Conservation (phyloP, 2,329 filamentous ascomycete species). For the Exutisphaerella laricina region DNA sequence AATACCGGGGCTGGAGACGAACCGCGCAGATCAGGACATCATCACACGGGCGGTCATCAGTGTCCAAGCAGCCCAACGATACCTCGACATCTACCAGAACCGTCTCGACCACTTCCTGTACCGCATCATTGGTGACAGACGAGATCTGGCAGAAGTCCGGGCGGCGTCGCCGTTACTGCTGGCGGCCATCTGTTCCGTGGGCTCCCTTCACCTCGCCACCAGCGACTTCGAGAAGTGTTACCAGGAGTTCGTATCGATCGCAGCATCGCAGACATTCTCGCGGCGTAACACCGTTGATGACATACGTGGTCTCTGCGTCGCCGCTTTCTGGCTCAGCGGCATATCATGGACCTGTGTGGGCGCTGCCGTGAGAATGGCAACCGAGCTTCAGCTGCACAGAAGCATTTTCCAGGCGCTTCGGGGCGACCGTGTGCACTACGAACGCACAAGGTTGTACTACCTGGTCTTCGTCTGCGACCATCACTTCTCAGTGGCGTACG, state of each 20-base stretch:
- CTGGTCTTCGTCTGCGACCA: slow-evolving; percentile 40
- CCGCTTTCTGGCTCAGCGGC: slow-evolving; percentile 37
- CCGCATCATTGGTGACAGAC: slow-evolving; percentile 30
- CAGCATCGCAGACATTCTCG: slow-evolving; percentile 28
- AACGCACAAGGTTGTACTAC: slow-evolving; percentile 37
- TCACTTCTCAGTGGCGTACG: slow-evolving; percentile 36
- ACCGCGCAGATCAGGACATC: slow-evolving; percentile 27
- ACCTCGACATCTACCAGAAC: slow-evolving; percentile 31
- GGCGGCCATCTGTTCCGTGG: slow-evolving; percentile 34
- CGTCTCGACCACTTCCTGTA: slow-evolving; percentile 33
- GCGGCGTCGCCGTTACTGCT: slow-evolving; percentile 31
- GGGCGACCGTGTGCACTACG: slow-evolving; percentile 30
- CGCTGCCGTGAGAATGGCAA: slow-evolving; percentile 36
- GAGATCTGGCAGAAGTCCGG: slow-evolving; percentile 26
- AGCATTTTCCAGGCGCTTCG: slow-evolving; percentile 35
- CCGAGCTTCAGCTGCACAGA: slow-evolving; percentile 37
- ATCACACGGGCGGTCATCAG: slow-evolving; percentile 27
- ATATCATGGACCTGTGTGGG: slow-evolving; percentile 31
- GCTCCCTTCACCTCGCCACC: slow-evolving; percentile 28
- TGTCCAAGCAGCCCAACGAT: slow-evolving; percentile 26
- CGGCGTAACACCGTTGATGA: slow-evolving; percentile 27
- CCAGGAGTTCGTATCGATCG: slow-evolving; percentile 28
- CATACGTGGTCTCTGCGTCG: slow-evolving; percentile 34
- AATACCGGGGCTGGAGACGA: slow-evolving; percentile 22
- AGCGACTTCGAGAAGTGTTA: slow-evolving; percentile 30